phyloP scores from a whole-genome alignment of 2,329 filamentous ascomycete species.

The Plectosphaerella sp. region DNA sequence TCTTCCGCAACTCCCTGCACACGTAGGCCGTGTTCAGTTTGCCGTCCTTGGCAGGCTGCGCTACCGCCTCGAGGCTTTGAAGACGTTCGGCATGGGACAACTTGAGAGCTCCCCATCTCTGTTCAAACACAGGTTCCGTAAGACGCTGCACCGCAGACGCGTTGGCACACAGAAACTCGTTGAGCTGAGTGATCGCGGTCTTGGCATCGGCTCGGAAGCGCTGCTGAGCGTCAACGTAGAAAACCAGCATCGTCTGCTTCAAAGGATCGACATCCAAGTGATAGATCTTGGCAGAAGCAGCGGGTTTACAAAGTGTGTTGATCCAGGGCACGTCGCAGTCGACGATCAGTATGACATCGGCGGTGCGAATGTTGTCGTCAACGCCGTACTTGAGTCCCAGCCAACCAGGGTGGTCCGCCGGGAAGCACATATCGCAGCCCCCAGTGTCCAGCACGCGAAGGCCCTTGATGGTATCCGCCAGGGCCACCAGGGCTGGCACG shows the following conservation, averaged over 20 bases:
- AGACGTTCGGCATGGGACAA: slow-evolving; percentile 55
- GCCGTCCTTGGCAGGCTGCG: slow-evolving; percentile 55
- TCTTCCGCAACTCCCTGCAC: slow-evolving; percentile 25
- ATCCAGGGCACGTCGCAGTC: slow-evolving; percentile 95
- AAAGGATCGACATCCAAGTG: slow-evolving; percentile 63
- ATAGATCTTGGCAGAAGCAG: slow-evolving; percentile 47
- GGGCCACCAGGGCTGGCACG: slow-evolving; percentile 55
- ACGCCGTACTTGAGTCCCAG: slow-evolving; percentile 68
- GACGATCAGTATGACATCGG: slow-evolving; percentile 78
- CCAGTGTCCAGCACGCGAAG: slow-evolving; percentile 70
- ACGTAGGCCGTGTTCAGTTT: slow-evolving; percentile 22
- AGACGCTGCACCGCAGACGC: not conserved
- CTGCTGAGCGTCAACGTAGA: slow-evolving; percentile 61
- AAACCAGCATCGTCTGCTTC: slow-evolving; percentile 70
- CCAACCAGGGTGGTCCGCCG: slow-evolving; percentile 62
- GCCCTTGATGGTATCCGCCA: slow-evolving; percentile 64
- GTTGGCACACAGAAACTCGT: slow-evolving; percentile 45
- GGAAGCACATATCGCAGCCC: slow-evolving; percentile 80
- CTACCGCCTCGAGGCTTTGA: slow-evolving; percentile 50
- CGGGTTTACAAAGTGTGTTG: slow-evolving; percentile 61
- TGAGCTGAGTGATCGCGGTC: slow-evolving; percentile 65
- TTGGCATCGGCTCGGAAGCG: slow-evolving; percentile 64
- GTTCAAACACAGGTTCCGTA: slow-evolving; percentile 15
- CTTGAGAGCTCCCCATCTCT: slow-evolving; percentile 50
- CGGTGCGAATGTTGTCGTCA: slow-evolving; percentile 66